A percentile compares a stretch with the other conserved stretches of the same genome.
These are phyloP conservation scores for Ensete glaucum DNA, from an alignment of 176 grass and related monocot genomes.

Conservation along the genomic window DNA sequence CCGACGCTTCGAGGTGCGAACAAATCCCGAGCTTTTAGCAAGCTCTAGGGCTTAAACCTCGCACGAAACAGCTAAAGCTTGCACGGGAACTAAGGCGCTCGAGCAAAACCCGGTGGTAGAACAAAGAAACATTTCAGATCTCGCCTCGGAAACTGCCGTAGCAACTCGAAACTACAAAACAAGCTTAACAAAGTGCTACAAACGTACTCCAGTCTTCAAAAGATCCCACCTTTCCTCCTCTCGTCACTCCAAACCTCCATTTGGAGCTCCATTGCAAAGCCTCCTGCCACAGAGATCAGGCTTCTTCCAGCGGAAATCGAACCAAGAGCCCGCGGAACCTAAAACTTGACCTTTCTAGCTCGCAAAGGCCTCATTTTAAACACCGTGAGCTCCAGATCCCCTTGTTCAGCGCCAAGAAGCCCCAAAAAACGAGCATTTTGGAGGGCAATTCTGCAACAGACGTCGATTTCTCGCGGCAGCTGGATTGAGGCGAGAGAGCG, in stretches of 20 bases:
- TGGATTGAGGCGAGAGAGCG: neutral
- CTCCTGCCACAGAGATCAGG: neutral
- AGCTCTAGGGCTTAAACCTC: neutral
- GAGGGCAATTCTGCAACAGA: neutral
- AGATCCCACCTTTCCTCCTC: constrained; percentile 2
- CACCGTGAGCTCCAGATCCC: neutral
- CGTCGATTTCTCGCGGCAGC: neutral
- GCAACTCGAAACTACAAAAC: neutral
- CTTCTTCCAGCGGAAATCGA: neutral
- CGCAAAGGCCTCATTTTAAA: neutral
- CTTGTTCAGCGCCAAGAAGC: neutral
- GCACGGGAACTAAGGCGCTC: neutral
- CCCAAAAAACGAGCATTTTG: neutral
- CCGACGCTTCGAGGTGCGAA: neutral
- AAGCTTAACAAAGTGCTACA: neutral
- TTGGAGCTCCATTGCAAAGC: neutral
- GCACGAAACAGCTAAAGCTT: neutral
- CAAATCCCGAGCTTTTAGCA: neutral
- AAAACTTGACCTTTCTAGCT: neutral
- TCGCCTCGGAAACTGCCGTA: constrained; percentile 1
- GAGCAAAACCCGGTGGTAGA: neutral
- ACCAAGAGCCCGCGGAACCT: neutral
- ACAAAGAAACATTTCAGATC: constrained; percentile 1
- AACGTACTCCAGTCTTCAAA: neutral
- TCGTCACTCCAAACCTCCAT: constrained; percentile 3